Conservation (phyloP, 805 yeast species). For the Metschnikowia gruessii region DNA sequence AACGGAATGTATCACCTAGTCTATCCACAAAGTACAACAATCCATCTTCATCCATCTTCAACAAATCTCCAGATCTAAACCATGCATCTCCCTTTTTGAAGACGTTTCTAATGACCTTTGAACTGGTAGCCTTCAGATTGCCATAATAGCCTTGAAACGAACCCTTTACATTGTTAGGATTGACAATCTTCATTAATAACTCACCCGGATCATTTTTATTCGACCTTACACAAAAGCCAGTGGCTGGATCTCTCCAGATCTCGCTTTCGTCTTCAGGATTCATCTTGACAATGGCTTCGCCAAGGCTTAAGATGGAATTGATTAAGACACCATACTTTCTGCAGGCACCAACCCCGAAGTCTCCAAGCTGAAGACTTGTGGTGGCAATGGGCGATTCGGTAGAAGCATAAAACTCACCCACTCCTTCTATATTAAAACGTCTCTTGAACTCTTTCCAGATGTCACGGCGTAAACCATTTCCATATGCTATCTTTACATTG, state of each 20-base stretch:
- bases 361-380: conserved; percentile 74
- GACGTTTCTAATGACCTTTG: conserved; percentile 71
- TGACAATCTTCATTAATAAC: conserved; percentile 69
- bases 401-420: conserved; percentile 92
- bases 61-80: conserved; percentile 84
- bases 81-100: conserved; percentile 87
- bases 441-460: conserved; percentile 80
- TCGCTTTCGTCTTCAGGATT: conserved; percentile 76
- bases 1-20: conserved; percentile 91
- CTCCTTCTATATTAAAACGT: conserved; percentile 67
- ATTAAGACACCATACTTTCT: conserved; percentile 69
- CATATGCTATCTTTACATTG: conserved; percentile 67
- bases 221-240: conserved; percentile 60
- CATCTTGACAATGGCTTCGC: conserved; percentile 65
- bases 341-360: conserved; percentile 83
- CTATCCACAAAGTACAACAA: conserved; percentile 84
- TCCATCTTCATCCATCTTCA: conserved; percentile 65
- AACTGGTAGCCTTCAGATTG: conserved; percentile 71
- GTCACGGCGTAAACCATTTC: conserved; percentile 87
- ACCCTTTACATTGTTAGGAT: conserved; percentile 59
- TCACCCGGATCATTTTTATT: conserved; percentile 76
- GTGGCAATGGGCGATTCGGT: conserved; percentile 91
- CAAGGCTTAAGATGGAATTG: conserved; percentile 47
- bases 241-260: conserved; percentile 62
- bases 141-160: conserved; percentile 90